A percentile compares a stretch with the other conserved stretches of the same genome.
Conservation (phyloP, 495 filamentous ascomycete genomes). For the Darksidea phi region DNA sequence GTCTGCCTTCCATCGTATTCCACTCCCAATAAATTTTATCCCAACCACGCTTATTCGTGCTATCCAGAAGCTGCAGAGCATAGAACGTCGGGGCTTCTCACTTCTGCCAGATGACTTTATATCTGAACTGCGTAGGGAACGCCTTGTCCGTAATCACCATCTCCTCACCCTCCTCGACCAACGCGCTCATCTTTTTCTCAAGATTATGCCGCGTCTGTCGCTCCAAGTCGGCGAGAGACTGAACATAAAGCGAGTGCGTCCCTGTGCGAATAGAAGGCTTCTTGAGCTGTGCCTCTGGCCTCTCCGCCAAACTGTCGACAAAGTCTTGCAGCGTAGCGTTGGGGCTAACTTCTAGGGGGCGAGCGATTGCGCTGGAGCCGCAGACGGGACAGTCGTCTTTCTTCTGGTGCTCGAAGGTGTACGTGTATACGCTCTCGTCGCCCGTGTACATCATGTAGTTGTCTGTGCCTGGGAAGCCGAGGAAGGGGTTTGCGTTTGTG, state of each 20-base stretch:
- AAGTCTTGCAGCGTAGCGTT: conserved; percentile 77
- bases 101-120: conserved; percentile 60
- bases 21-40: not conserved
- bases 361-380: conserved; percentile 63
- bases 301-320: conserved; percentile 77
- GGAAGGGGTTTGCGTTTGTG: conserved; percentile 72
- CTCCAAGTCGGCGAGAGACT: conserved; percentile 74
- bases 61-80: not conserved
- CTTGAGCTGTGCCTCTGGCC: conserved; percentile 71
- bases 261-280: conserved; percentile 84
- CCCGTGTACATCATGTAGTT: conserved; percentile 99
- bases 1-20: too few species aligned
- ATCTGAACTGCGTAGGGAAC: conserved; percentile 54
- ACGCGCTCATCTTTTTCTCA: conserved; percentile 66
- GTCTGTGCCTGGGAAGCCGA: conserved; percentile 53
- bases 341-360: conserved; percentile 67
- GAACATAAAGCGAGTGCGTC: conserved; percentile 84
- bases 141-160: conserved; percentile 82
- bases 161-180: conserved; percentile 66
- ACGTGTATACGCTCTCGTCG: conserved; percentile 92
- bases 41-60: not conserved
- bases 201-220: conserved; percentile 80
- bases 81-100: not conserved
- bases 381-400: conserved; percentile 95
- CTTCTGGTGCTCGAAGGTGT: conserved; percentile 89